Evolutionary conservation across 2,329 filamentous ascomycete genomes (phyloP), one percentile per base, ranked within the genome.

Genomic region (Hypoxylon sp.): DNA sequence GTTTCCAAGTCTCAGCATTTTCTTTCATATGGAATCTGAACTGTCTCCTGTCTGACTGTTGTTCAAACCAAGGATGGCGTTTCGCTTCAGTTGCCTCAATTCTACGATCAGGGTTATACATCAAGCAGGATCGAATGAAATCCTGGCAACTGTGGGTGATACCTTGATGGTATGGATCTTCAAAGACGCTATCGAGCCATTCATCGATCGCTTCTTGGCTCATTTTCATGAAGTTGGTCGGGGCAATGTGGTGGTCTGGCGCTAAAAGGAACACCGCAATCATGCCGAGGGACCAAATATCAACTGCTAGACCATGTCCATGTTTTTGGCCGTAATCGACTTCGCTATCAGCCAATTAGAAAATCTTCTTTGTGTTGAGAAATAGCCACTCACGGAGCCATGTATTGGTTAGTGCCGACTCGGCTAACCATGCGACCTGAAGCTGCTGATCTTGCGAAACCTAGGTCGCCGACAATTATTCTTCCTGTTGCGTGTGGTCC

Each of bases 231-330:
- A 78, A 14, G 19, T 13, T 48, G 44, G 48, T 35, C 10, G 50
- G 59, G 9, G 37, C 35, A n/a, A 42, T 47, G 11, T 52, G 48
- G n/a, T 69, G 52, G n/a, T 72, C 55, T n/a, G 69, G 42, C 10
- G 54, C 51, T 19, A 74, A 46, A 44, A 74, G 71, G 22, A 80
- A 78, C 0, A 86, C 64, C 0, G 79, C 73, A 3, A 87, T 77
- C 59, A 86, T 78, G 0, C 86, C 86, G 14, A 87, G 73, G 3
- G 85, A 82, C 86, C 86, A 88, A 22, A 87, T 82, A 64, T 88
- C 86, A 5, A 86, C 83, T 0, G 79, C 57, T 60, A 80, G 14
- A 69, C 74, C 58, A 74, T 86, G 76, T 73, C 76, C 58, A 74
- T 86, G 76, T 73, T 76, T 35, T 1, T 52, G 54, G 2, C 65